These are phyloP conservation scores for Actinomortierella ambigua DNA, from an alignment of 371 early-diverging fungal species.

Conservation along the genomic window DNA sequence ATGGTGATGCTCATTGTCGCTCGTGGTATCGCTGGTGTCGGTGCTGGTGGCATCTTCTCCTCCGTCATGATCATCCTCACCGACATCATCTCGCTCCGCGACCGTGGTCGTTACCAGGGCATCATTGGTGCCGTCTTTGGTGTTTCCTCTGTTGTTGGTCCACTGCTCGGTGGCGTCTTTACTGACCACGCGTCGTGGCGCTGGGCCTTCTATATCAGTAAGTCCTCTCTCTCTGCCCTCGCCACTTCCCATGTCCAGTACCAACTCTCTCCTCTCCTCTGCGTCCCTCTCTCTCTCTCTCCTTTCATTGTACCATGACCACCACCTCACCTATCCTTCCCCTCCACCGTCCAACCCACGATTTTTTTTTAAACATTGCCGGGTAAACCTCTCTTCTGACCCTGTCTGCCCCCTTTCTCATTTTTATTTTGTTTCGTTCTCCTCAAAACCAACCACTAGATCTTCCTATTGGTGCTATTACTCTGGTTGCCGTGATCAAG, in stretches of 20 bases:
- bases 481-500: constrained; percentile 47
- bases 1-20: constrained; percentile 72
- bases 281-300: constrained; percentile 12
- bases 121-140: constrained; percentile 54
- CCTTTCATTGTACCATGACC: constrained; percentile 14
- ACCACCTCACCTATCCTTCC: not conserved
- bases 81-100: constrained; percentile 52
- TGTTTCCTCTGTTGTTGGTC: constrained; percentile 71
- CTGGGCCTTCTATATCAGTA: constrained; percentile 66
- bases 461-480: constrained; percentile 58
- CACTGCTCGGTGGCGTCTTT: constrained; percentile 73
- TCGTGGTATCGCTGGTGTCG: constrained; percentile 70
- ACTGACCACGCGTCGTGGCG: constrained; percentile 69
- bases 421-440: constrained; percentile 32
- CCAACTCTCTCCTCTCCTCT: constrained; percentile 17
- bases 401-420: constrained; percentile 13
- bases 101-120: constrained; percentile 54
- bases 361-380: not conserved
- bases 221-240: not conserved
- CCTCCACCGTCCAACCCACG: not conserved
- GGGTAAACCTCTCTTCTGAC: not conserved
- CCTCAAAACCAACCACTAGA: constrained; percentile 43
- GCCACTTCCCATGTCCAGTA: too few relatives aligned
- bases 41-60: constrained; percentile 67
- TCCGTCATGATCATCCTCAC: constrained; percentile 55